Conservation (phyloP, 441 rosid species). For the Erodium moschatum region DNA sequence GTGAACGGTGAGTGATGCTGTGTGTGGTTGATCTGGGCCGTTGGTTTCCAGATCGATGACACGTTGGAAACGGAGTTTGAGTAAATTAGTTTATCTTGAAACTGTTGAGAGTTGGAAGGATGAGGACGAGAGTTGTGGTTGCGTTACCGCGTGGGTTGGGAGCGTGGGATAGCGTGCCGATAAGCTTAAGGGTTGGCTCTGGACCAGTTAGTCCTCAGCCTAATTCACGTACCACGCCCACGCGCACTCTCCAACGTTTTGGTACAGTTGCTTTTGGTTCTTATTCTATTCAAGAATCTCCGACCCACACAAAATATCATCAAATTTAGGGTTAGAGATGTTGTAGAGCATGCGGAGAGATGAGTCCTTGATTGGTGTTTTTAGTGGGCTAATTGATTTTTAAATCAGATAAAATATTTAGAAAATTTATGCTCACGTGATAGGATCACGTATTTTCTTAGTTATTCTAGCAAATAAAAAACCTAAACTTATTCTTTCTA, state of each 20-base stretch:
- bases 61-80: neutral
- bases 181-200: neutral
- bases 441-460: too few relatives aligned
- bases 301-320: too few relatives aligned
- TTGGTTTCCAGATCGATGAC: neutral
- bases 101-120: neutral
- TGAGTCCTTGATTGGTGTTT: too few relatives aligned
- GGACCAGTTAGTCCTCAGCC: neutral
- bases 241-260: neutral
- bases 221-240: neutral
- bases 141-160: neutral
- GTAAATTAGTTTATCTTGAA: neutral
- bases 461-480: too few relatives aligned
- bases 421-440: too few relatives aligned
- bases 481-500: too few relatives aligned
- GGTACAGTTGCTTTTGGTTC: too few relatives aligned
- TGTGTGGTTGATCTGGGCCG: neutral
- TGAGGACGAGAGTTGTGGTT: neutral
- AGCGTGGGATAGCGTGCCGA: constrained; percentile 3
- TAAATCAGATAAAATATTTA: too few relatives aligned
- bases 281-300: too few relatives aligned
- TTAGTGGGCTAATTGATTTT: too few relatives aligned
- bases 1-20: neutral
- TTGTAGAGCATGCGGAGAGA: too few relatives aligned
- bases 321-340: too few relatives aligned